phyloP scores from a whole-genome alignment of 2,329 filamentous ascomycete genomes.

The Colletotrichum musicola region DNA sequence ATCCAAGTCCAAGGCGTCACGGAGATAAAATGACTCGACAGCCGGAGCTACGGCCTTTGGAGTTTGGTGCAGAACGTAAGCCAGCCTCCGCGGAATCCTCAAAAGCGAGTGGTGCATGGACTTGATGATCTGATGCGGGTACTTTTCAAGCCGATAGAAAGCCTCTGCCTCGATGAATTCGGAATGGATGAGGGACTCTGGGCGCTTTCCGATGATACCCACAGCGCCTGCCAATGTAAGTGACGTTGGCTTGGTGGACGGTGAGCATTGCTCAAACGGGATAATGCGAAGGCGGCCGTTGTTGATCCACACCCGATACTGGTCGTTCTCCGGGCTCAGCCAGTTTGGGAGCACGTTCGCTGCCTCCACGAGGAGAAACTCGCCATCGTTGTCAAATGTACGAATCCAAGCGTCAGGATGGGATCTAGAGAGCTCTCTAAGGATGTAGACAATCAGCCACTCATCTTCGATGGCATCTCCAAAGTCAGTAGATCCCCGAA shows the following conservation, averaged over 20 bases:
- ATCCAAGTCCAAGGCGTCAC: conserved; percentile 82
- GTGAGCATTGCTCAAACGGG: conserved; percentile 60
- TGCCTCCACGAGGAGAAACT: conserved; percentile 95
- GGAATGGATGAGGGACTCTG: conserved; percentile 75
- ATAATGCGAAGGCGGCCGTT: conserved; percentile 81
- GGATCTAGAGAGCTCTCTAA: conserved; percentile 82
- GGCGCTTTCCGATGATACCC: conserved; percentile 66
- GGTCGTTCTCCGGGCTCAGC: conserved; percentile 91
- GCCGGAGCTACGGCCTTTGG: conserved; percentile 85
- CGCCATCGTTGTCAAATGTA: conserved; percentile 88
- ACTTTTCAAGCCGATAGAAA: conserved; percentile 88
- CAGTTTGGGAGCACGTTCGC: conserved; percentile 88
- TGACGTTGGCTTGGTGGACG: conserved; percentile 47
- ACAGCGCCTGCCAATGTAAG: conserved; percentile 76
- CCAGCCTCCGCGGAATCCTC: conserved; percentile 84
- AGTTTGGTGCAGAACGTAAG: conserved; percentile 80
- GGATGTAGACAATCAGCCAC: conserved; percentile 93
- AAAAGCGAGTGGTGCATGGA: conserved; percentile 82
- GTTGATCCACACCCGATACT: conserved; percentile 91
- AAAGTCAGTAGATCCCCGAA: conserved; percentile 86
- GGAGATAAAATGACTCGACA: conserved; percentile 91
- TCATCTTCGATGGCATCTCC: conserved; percentile 97
- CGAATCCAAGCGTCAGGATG: conserved; percentile 84
- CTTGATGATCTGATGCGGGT: conserved; percentile 79
- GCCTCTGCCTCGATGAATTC: conserved; percentile 85